Evolutionary conservation across 129 eudicot species (phyloP).

Genomic region (Flaveria sonorensis): DNA sequence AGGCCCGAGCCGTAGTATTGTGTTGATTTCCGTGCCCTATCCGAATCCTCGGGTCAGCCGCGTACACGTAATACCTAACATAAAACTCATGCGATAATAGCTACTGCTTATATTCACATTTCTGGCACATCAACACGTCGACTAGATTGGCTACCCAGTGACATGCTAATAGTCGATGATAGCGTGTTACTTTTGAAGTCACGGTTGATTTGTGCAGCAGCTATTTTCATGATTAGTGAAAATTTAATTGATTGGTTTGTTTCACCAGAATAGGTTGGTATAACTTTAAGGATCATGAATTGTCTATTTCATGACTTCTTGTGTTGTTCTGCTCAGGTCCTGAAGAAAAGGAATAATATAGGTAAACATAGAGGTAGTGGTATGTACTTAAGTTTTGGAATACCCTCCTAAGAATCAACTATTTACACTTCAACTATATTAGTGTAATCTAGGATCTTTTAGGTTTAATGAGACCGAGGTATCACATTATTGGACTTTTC

Average conservation of each 20-base stretch:
- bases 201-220: not conserved
- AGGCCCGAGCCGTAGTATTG: no score
- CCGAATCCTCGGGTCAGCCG: no score
- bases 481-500: constrained; percentile 12
- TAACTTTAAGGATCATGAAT: constrained; percentile 3
- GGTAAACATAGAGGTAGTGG: not conserved
- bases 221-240: not conserved
- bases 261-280: constrained; percentile 11
- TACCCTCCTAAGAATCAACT: constrained; percentile 3
- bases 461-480: not conserved
- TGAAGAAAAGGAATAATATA: not conserved
- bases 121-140: not conserved
- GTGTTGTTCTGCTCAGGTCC: constrained; percentile 13
- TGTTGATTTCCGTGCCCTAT: no score
- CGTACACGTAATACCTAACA: no score
- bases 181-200: constrained; percentile 4
- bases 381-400: not conserved
- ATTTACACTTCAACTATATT: not conserved
- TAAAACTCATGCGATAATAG: constrained; percentile 2
- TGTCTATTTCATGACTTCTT: not conserved
- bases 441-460: constrained; percentile 14
- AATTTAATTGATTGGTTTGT: not conserved
- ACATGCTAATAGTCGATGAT: not conserved
- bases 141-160: not conserved
- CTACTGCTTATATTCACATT: not conserved